A percentile compares a stretch with the other conserved stretches of the same genome.
Evolutionary conservation across 2,329 filamentous ascomycete genomes (phyloP).

Genomic region (Microcyclospora tardicrescens): DNA sequence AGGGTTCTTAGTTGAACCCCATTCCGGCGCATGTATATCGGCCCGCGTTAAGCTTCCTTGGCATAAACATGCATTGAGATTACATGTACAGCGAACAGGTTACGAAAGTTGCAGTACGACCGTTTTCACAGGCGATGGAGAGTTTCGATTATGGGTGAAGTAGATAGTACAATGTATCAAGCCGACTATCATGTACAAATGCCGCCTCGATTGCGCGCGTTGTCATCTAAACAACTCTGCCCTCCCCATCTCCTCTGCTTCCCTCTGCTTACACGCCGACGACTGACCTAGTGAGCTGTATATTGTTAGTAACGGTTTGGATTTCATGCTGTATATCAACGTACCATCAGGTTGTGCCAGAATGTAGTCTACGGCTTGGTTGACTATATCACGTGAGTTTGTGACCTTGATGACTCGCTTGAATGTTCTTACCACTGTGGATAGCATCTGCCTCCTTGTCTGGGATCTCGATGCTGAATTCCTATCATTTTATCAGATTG

Average conservation of each 20-base stretch:
- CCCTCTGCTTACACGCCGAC: not conserved
- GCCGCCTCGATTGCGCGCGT: slow-evolving; percentile 3
- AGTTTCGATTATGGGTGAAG: slow-evolving; percentile 1
- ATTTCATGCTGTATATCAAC: slow-evolving; percentile 23
- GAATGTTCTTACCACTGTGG: slow-evolving; percentile 62
- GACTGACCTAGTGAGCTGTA: slow-evolving; percentile 20
- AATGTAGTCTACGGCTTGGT: slow-evolving; percentile 93
- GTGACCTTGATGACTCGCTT: not conserved
- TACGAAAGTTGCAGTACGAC: too few relatives aligned
- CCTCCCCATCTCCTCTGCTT: not conserved
- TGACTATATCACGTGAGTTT: slow-evolving; percentile 44
- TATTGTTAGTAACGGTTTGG: slow-evolving; percentile 8
- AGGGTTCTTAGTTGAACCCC: too few relatives aligned
- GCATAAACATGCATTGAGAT: too few relatives aligned
- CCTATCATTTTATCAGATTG: slow-evolving; percentile 32
- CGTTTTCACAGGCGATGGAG: not conserved
- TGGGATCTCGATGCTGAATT: slow-evolving; percentile 90
- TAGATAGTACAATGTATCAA: slow-evolving; percentile 21
- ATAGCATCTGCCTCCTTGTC: slow-evolving; percentile 93
- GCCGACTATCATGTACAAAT: slow-evolving; percentile 19
- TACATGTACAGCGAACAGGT: too few relatives aligned
- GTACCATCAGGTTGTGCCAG: slow-evolving; percentile 80
- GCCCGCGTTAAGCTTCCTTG: too few relatives aligned
- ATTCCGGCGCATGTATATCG: too few relatives aligned
- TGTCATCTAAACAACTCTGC: too few relatives aligned